These are phyloP conservation scores for Colletotrichum acutatum DNA, from an alignment of 2,329 filamentous ascomycete species.

Conservation along the genomic window DNA sequence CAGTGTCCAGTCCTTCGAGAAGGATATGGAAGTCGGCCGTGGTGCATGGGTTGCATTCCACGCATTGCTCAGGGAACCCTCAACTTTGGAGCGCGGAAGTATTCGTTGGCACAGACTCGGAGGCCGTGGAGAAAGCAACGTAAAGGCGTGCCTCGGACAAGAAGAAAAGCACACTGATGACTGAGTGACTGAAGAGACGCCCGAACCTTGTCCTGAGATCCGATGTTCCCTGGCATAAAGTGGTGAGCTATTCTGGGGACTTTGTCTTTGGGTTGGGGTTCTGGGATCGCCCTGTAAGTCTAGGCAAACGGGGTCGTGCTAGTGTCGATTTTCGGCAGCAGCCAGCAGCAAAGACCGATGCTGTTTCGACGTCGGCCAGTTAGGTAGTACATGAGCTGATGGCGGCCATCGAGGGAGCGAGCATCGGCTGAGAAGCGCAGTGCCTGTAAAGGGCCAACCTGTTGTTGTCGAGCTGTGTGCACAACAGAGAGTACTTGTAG, in stretches of 20 bases:
- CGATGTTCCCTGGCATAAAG: constrained; percentile 15
- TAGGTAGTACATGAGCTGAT: background rate
- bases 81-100: constrained; percentile 1
- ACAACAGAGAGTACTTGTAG: background rate
- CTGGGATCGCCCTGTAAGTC: constrained; percentile 21
- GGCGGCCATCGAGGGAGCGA: background rate
- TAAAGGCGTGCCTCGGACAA: background rate
- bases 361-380: background rate
- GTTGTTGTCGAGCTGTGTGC: background rate
- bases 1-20: constrained; percentile 27
- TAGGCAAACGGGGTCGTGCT: constrained; percentile 4
- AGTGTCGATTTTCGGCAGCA: constrained; percentile 28
- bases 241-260: constrained; percentile 15
- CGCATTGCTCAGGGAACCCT: background rate
- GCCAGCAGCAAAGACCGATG: constrained; percentile 19
- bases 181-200: background rate
- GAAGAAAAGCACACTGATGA: background rate
- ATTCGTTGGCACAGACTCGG: constrained; percentile 9
- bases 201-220: background rate
- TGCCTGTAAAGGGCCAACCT: background rate
- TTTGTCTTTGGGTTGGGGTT: constrained; percentile 1
- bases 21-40: constrained; percentile 13
- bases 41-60: constrained; percentile 13
- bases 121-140: background rate
- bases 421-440: background rate